These are phyloP conservation scores for Jaapia argillacea DNA, from an alignment of 768 basidiomycete genomes.

Conservation along the genomic window DNA sequence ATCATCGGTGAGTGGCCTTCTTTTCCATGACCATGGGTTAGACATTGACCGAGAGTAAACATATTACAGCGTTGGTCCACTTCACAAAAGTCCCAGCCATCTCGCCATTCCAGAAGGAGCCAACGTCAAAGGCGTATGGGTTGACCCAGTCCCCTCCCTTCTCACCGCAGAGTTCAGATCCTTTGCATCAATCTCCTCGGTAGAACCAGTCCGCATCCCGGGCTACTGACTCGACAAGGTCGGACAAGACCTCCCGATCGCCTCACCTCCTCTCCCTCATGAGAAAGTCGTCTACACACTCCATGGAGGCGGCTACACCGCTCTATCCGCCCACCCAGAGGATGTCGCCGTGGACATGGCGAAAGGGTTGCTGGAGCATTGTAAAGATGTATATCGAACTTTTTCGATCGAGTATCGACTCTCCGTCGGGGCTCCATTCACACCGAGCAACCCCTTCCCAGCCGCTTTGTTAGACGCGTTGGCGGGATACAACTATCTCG, in stretches of 20 bases:
- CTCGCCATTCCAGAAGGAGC: too few relatives aligned
- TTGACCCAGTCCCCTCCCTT: slow-evolving; percentile 26
- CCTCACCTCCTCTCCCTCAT: slow-evolving; percentile 29
- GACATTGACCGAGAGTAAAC: slow-evolving; percentile 26
- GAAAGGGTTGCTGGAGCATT: slow-evolving; percentile 36
- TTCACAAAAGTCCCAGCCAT: too few relatives aligned
- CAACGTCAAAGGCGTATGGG: slow-evolving; percentile 41
- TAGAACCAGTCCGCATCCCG: slow-evolving; percentile 34
- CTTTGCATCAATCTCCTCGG: slow-evolving; percentile 29
- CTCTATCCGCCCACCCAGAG: slow-evolving; percentile 45
- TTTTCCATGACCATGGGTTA: slow-evolving; percentile 2
- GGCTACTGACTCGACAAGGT: slow-evolving; percentile 48
- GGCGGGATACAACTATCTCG: slow-evolving; percentile 64
- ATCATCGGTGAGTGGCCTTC: not conserved
- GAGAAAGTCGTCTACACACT: slow-evolving; percentile 51
- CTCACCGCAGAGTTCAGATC: slow-evolving; percentile 31
- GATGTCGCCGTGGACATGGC: slow-evolving; percentile 35
- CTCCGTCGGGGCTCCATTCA: slow-evolving; percentile 32
- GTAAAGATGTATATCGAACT: slow-evolving; percentile 31
- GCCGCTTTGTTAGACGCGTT: slow-evolving; percentile 66
- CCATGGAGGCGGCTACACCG: slow-evolving; percentile 50
- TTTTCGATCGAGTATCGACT: slow-evolving; percentile 69
- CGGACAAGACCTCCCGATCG: slow-evolving; percentile 23
- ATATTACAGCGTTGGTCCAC: slow-evolving; percentile 27
- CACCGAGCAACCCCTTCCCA: slow-evolving; percentile 53